Evolutionary conservation across 257 asterid genomes (phyloP).

Genomic region (Paraleonurus japonicus): DNA sequence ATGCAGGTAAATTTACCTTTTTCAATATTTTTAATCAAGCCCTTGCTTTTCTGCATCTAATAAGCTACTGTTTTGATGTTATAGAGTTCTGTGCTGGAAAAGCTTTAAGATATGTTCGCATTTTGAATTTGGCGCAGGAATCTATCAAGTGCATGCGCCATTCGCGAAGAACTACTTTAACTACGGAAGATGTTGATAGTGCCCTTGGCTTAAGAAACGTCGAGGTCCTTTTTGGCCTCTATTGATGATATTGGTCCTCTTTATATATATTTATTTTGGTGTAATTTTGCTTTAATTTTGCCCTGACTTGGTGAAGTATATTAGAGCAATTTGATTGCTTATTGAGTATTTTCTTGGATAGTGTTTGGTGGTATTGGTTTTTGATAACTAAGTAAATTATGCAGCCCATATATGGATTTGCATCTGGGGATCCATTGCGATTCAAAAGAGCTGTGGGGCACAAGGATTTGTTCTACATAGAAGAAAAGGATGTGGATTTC

Average conservation of each 20-base stretch:
- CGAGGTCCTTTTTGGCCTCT: slow-evolving; percentile 53
- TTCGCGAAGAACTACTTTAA: slow-evolving; percentile 85
- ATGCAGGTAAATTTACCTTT: slow-evolving; percentile 69
- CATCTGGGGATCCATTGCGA: slow-evolving; percentile 79
- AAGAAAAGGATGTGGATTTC: slow-evolving; percentile 88
- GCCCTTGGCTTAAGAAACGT: slow-evolving; percentile 88
- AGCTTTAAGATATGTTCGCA: background rate
- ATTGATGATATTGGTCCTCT: background rate
- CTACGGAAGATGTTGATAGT: slow-evolving; percentile 87
- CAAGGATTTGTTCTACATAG: slow-evolving; percentile 86
- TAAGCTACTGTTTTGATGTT: background rate
- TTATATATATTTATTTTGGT: background rate
- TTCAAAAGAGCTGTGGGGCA: slow-evolving; percentile 93
- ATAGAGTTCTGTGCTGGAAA: background rate
- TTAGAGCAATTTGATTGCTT: background rate
- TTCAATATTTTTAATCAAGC: background rate
- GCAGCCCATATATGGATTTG: slow-evolving; percentile 94
- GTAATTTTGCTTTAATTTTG: background rate
- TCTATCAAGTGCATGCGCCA: slow-evolving; percentile 98
- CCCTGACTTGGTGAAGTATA: background rate
- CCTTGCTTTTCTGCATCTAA: background rate
- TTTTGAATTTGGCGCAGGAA: slow-evolving; percentile 52
- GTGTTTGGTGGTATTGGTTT: slow-evolving; percentile 6
- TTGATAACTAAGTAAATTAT: slow-evolving; percentile 23
- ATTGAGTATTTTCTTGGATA: background rate